Percentiles rank a stretch among this genome's conserved stretches.
phyloP scores from a whole-genome alignment of 768 basidiomycete genomes.

The Mycena sanguinolenta region DNA sequence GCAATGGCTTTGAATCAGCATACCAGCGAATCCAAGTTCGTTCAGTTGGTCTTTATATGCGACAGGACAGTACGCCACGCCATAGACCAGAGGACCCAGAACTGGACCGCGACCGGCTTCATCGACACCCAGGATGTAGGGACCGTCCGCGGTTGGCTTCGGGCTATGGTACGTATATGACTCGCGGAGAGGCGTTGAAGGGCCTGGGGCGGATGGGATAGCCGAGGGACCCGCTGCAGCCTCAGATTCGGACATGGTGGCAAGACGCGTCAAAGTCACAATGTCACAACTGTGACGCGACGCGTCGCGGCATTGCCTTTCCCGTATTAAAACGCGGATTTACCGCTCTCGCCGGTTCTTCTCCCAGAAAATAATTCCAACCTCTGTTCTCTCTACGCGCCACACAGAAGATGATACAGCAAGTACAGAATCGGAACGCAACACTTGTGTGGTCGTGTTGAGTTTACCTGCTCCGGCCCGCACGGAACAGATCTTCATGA shows the following conservation, averaged over 20 bases:
- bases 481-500: not conserved
- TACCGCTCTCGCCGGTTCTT: too few relatives aligned
- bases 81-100: conserved; percentile 95
- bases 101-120: conserved; percentile 98
- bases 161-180: conserved; percentile 88
- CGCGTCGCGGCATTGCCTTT: not conserved
- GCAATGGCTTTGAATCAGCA: not conserved
- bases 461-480: not conserved
- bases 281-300: not conserved
- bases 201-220: conserved; percentile 71
- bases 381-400: too few relatives aligned
- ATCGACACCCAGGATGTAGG: conserved; percentile 98
- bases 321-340: too few relatives aligned
- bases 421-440: too few relatives aligned
- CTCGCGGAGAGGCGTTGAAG: conserved; percentile 68
- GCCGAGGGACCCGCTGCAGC: not conserved
- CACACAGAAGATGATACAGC: too few relatives aligned
- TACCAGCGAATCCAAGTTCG: conserved; percentile 91
- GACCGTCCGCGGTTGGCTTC: conserved; percentile 75
- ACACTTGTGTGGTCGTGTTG: too few relatives aligned
- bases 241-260: conserved; percentile 34
- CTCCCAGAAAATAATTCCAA: too few relatives aligned
- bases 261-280: conserved; percentile 19
- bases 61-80: conserved; percentile 91
- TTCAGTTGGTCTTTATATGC: conserved; percentile 82